These are phyloP conservation scores for Pseudogymnoascus sp. DNA, from an alignment of 2,329 filamentous ascomycete genomes.

Conservation along the genomic window DNA sequence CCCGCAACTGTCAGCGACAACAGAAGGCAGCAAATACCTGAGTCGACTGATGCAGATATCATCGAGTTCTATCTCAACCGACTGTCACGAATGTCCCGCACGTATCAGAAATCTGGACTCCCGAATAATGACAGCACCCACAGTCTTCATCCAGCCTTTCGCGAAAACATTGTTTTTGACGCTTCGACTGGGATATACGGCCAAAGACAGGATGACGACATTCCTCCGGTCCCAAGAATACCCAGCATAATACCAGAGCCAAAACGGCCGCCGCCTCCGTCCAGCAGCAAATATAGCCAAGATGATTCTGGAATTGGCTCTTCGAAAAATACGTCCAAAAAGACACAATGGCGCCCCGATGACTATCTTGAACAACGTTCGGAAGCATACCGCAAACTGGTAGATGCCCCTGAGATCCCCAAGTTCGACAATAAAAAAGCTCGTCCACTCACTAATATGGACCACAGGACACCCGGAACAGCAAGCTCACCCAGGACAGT, in stretches of 20 bases:
- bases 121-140: not conserved
- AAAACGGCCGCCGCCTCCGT: not conserved
- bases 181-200: not conserved
- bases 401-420: not conserved
- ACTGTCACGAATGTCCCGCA: not conserved
- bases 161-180: conserved; percentile 1
- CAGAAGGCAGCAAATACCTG: not conserved
- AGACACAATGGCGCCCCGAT: not conserved
- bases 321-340: not conserved
- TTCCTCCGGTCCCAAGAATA: not conserved
- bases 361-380: not conserved
- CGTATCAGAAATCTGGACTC: not conserved
- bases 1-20: not conserved
- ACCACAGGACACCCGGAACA: not conserved
- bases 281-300: not conserved
- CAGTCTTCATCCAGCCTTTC: conserved; percentile 3
- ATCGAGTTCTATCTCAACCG: not conserved
- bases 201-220: not conserved
- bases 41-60: not conserved
- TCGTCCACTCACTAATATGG: not conserved
- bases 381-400: conserved; percentile 10
- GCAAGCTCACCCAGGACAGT: not conserved
- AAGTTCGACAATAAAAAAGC: not conserved
- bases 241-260: conserved; percentile 1
- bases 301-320: not conserved